Evolutionary conservation across 805 yeast genomes (phyloP), one percentile per base, ranked within the genome.

Genomic region (Wickerhamomyces subpelliculosus): DNA sequence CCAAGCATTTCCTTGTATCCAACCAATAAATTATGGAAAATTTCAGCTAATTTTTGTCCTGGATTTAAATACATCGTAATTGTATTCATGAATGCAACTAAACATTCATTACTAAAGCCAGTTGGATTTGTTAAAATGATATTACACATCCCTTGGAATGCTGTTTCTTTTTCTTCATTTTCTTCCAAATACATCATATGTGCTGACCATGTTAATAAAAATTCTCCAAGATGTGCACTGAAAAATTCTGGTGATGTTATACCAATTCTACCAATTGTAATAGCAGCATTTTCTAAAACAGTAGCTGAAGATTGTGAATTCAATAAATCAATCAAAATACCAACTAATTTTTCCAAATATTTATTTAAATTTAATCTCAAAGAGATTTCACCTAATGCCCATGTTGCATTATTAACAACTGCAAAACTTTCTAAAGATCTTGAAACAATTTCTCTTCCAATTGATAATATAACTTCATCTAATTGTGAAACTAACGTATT

Each of bases 351-450:
- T 27, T 58, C 61, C 32, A 80, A 57, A 51, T 72, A 81, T 13
- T 77, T 78, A 31, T 62, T 62, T 44, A 80, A 48, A 28, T 68
- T 66, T 1, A 67, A 64, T 39, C 84, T 73, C 52, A 88, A 66
- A 4, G 86, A 70, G 23, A 93, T 76, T 57, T 93, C 95, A 32
- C 98, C 97, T 12, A 84, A 63, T 2, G 96, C 76, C 98, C 98
- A 93, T 35, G 86, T 78, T 1, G 97, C 93, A 59, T 93, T 93
- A 60, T 84, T 85, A 50, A 80, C 80, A 3, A 84, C 87, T 0
- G 90, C 77, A 42, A 64, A 68, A 2, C 79, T 65, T 33, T 62
- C 64, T 51, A 60, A 68, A 9, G 67, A 61, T 42, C 79, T 59
- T 44, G 70, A 67, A 46, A 76, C 72, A 48, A 84, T 70, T 57